Evolutionary conservation across 805 yeast species (phyloP).

Genomic region (Candida broadrunensis): DNA sequence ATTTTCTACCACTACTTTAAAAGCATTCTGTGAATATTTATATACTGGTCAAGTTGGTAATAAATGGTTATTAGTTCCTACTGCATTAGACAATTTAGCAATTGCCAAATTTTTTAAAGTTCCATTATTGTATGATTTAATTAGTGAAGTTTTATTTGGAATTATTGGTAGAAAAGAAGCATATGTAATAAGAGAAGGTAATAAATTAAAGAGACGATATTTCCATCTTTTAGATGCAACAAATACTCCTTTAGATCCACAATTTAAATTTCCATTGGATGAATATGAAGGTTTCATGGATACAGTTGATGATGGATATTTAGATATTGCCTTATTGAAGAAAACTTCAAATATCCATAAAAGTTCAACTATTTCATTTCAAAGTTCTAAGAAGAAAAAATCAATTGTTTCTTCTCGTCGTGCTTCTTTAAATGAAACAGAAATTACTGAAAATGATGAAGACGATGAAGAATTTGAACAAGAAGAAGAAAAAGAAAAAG

Average conservation of each 20-base stretch:
- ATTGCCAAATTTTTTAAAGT: slow-evolving; percentile 65
- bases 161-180: slow-evolving; percentile 68
- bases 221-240: slow-evolving; percentile 22
- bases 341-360: slow-evolving; percentile 36
- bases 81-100: slow-evolving; percentile 60
- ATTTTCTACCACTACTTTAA: slow-evolving; percentile 56
- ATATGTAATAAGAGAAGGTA: slow-evolving; percentile 40
- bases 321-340: slow-evolving; percentile 53
- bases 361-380: slow-evolving; percentile 15
- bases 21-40: slow-evolving; percentile 68
- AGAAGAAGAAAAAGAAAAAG: background rate
- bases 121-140: slow-evolving; percentile 67
- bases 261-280: slow-evolving; percentile 38
- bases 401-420: slow-evolving; percentile 1
- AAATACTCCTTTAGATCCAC: slow-evolving; percentile 17
- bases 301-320: slow-evolving; percentile 63
- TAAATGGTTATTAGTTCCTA: slow-evolving; percentile 70
- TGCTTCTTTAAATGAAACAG: background rate
- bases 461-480: slow-evolving; percentile 1
- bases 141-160: slow-evolving; percentile 66
- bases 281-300: slow-evolving; percentile 55
- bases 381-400: slow-evolving; percentile 14
- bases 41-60: slow-evolving; percentile 80
- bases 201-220: slow-evolving; percentile 29
- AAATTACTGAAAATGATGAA: background rate